phyloP scores from a whole-genome alignment of 768 basidiomycete species.

The Tylopilus sp. region DNA sequence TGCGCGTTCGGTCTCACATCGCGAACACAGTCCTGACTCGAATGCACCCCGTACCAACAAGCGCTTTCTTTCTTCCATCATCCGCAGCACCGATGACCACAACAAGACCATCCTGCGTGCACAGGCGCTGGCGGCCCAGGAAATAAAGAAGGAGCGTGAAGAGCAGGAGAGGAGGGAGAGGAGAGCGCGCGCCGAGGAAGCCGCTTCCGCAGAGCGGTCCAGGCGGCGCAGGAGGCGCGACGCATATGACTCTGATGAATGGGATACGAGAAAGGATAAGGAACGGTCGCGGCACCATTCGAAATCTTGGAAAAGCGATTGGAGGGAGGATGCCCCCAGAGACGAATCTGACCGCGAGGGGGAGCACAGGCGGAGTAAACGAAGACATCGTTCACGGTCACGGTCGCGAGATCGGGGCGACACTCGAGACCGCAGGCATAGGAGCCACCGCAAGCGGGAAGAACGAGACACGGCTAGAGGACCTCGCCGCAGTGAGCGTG shows the following conservation, averaged over 20 bases:
- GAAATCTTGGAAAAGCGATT: slow-evolving; percentile 38
- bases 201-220: slow-evolving; percentile 61
- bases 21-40: slow-evolving; percentile 50
- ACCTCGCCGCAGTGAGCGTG: slow-evolving; percentile 14
- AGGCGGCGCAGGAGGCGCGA: slow-evolving; percentile 36
- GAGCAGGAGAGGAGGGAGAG: slow-evolving; percentile 63
- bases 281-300: slow-evolving; percentile 46
- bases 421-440: slow-evolving; percentile 21
- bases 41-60: slow-evolving; percentile 80
- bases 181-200: slow-evolving; percentile 70
- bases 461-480: slow-evolving; percentile 12
- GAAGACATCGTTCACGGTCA: slow-evolving; percentile 30
- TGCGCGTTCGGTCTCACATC: neutral
- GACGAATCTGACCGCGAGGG: slow-evolving; percentile 25
- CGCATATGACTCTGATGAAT: slow-evolving; percentile 25
- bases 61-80: slow-evolving; percentile 79
- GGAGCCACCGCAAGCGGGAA: slow-evolving; percentile 20
- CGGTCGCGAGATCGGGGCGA: slow-evolving; percentile 22
- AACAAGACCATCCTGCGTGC: slow-evolving; percentile 80
- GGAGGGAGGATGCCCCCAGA: slow-evolving; percentile 43
- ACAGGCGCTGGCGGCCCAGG: slow-evolving; percentile 69
- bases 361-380: slow-evolving; percentile 17
- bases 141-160: slow-evolving; percentile 64
- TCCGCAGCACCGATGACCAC: slow-evolving; percentile 93
- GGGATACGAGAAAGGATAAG: slow-evolving; percentile 39